Evolutionary conservation across 495 filamentous ascomycete genomes (phyloP), one percentile per base, ranked within the genome.

Genomic region (Aspergillus cavernicola): DNA sequence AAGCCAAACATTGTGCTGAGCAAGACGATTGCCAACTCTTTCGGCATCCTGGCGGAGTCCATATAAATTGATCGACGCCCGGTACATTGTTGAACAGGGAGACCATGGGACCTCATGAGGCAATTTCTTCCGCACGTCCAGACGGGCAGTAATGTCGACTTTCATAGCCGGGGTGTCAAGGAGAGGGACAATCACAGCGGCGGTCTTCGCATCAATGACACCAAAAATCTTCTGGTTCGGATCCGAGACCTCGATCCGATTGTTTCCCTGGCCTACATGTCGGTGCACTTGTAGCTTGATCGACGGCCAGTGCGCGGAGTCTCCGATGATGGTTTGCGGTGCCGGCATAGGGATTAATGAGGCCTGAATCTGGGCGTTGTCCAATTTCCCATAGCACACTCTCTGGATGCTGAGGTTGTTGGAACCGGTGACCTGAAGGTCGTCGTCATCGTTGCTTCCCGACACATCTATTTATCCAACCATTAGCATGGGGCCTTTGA

Each of bases 361-460:
- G 16, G 87, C 85, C 33, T 85, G 85, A 51, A 95, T 72, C 44
- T 70, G 84, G 4, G 85, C 84, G 16, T 77, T 75, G 32, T 89
- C 82, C 16, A 97, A 62, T 65, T 84, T 85, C 7, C 93, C 93
- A 63, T 89, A 91, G 69, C 93, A 97, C 22, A 97, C 87, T 59
- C 89, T 84, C 59, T 85, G 79, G 16, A 53, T 48, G 48, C 71
- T 72, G 51, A 77, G 61, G 48, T 77, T 66, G 16, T 69, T 68
- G 0, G 68, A 73, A 1, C 74, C 72, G 1, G 70, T 77, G 37
- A 75, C 69, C 56, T 71, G 67, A 4, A 75, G 28, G 12, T 77
- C 73, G 33, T 76, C 74, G 23, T 75, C 72, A n/a, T 71, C 67
- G 33, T 63, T 65, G 23, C 61, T 48, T 33, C 47, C 49, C 6